Conservation (phyloP, 1,284 basidiomycete species). For the Xanthoconium separans region DNA sequence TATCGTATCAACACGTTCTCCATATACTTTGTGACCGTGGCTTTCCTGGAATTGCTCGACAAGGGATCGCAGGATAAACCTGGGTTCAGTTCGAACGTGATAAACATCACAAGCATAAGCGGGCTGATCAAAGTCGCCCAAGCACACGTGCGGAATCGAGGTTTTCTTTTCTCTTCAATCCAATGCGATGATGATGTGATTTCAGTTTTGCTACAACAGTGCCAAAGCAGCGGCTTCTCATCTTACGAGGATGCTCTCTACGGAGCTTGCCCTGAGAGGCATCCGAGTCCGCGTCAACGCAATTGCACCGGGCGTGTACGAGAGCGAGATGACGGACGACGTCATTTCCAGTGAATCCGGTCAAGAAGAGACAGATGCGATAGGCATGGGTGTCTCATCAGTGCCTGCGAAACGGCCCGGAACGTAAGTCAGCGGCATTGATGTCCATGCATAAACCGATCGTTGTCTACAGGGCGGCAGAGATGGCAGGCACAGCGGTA, state of each 20-base stretch:
- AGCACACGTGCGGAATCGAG: constrained; percentile 56
- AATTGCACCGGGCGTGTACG: constrained; percentile 73
- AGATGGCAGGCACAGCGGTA: constrained; percentile 73
- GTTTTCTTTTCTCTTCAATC: neutral
- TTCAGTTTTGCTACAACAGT: constrained; percentile 76
- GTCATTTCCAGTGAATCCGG: constrained; percentile 46
- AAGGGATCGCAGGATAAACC: constrained; percentile 62
- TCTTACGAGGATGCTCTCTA: constrained; percentile 70
- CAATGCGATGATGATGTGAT: neutral
- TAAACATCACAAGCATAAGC: constrained; percentile 78
- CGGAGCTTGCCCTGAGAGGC: constrained; percentile 67
- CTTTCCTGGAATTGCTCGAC: constrained; percentile 72
- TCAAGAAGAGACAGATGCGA: constrained; percentile 47
- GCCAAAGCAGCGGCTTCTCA: constrained; percentile 75
- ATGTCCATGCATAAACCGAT: neutral
- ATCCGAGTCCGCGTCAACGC: constrained; percentile 67
- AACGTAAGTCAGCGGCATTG: constrained; percentile 48
- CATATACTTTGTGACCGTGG: constrained; percentile 71
- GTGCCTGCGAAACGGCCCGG: constrained; percentile 64
- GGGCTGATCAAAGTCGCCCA: constrained; percentile 68
- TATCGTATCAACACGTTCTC: constrained; percentile 70
- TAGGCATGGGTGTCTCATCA: constrained; percentile 55
- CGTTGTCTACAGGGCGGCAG: constrained; percentile 52
- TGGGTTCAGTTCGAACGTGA: constrained; percentile 59
- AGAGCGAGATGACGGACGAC: constrained; percentile 71